phyloP scores from a whole-genome alignment of 1,139 yeast genomes.

The Meyerozyma sp. region DNA sequence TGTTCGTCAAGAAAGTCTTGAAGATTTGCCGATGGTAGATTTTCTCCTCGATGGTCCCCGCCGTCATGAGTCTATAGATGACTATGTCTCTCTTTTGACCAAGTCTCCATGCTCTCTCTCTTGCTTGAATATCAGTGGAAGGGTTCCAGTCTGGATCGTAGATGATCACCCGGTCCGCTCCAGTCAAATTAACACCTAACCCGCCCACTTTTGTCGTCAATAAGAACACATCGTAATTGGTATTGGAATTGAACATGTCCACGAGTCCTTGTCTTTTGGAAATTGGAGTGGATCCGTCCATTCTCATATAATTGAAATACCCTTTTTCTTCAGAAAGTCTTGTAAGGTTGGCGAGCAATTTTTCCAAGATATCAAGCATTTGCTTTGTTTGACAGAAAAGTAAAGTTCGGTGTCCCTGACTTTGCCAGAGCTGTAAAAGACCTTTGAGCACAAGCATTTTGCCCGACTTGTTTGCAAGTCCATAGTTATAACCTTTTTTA shows the following conservation, averaged over 20 bases:
- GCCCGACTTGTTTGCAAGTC: constrained; percentile 72
- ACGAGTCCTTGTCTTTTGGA: constrained; percentile 71
- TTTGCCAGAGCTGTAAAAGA: constrained; percentile 68
- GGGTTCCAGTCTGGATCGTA: constrained; percentile 99
- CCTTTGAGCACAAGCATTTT: constrained; percentile 86
- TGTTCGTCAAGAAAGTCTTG: constrained; percentile 89
- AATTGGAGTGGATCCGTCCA: constrained; percentile 94
- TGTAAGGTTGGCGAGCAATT: constrained; percentile 42
- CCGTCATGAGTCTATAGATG: constrained; percentile 85
- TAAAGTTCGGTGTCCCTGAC: constrained; percentile 72
- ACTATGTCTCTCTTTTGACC: constrained; percentile 95
- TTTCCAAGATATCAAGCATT: constrained; percentile 84
- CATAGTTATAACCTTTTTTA: constrained; percentile 44
- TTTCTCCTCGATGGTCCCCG: constrained; percentile 95
- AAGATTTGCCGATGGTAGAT: constrained; percentile 95
- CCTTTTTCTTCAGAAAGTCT: constrained; percentile 17
- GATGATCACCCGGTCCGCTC: constrained; percentile 91
- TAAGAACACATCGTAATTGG: constrained; percentile 57
- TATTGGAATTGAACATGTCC: constrained; percentile 67
- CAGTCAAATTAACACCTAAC: constrained; percentile 86
- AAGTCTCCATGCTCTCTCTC: constrained; percentile 95
- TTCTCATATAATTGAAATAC: constrained; percentile 55
- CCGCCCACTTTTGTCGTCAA: constrained; percentile 96
- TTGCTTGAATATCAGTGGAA: constrained; percentile 92
- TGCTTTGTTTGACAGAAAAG: constrained; percentile 90